Percentiles rank a stretch among this genome's conserved stretches.
phyloP scores from a whole-genome alignment of 768 basidiomycete species.

The Xerocomellus amylosporus region DNA sequence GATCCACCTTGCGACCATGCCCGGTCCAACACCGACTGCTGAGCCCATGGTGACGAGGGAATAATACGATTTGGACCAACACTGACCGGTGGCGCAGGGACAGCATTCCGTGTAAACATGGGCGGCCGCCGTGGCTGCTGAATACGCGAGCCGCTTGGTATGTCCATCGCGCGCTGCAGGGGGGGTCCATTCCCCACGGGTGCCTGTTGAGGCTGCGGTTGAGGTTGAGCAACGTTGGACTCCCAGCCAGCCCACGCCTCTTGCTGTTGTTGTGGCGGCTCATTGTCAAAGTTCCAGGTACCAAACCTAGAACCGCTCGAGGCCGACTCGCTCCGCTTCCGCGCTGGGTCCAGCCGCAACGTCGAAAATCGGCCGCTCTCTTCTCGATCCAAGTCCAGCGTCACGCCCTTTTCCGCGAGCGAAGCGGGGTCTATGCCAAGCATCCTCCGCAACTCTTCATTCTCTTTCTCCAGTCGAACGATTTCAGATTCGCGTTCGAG shows the following conservation, averaged over 20 bases:
- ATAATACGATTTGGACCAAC: slow-evolving; percentile 39
- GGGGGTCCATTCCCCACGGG: slow-evolving; percentile 26
- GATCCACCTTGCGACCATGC: slow-evolving; percentile 43
- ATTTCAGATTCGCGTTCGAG: slow-evolving; percentile 88
- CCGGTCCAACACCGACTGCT: slow-evolving; percentile 41
- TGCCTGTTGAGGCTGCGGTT: slow-evolving; percentile 36
- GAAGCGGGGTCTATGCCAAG: slow-evolving; percentile 68
- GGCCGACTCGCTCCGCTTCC: slow-evolving; percentile 28
- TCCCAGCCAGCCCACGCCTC: slow-evolving; percentile 28
- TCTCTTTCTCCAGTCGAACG: slow-evolving; percentile 75
- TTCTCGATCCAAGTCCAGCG: slow-evolving; percentile 46
- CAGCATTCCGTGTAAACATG: slow-evolving; percentile 46
- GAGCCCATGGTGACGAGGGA: slow-evolving; percentile 39
- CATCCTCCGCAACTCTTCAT: slow-evolving; percentile 69
- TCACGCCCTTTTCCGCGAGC: slow-evolving; percentile 52
- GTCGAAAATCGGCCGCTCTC: slow-evolving; percentile 39
- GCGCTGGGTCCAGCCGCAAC: slow-evolving; percentile 18
- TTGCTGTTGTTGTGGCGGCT: slow-evolving; percentile 18
- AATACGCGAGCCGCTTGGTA: slow-evolving; percentile 51
- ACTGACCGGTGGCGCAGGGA: slow-evolving; percentile 35
- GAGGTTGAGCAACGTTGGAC: slow-evolving; percentile 21
- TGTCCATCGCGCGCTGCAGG: slow-evolving; percentile 48
- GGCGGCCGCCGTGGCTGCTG: slow-evolving; percentile 55
- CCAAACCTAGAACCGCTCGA: slow-evolving; percentile 22
- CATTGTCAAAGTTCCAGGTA: slow-evolving; percentile 32